Evolutionary conservation across 768 basidiomycete genomes (phyloP), one percentile per base, ranked within the genome.

Genomic region (Tricholoma furcatifolium): DNA sequence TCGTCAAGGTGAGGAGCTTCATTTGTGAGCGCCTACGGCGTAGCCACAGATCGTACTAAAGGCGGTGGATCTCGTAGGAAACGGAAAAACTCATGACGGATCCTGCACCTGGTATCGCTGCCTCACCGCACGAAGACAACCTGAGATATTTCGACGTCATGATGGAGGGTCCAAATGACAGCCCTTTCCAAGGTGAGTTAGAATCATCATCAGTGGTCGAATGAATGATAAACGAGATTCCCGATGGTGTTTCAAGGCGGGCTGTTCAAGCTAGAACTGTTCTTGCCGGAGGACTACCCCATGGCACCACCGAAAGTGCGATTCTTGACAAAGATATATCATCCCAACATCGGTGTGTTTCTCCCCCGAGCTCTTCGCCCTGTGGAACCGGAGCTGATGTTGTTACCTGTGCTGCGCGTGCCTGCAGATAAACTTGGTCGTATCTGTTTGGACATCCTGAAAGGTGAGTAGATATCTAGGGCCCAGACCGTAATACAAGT

Each of bases 251-350:
- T 44, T 49, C 10, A 54, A 97, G 95, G 87, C 62, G 97, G 96
- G 18, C 77, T 90, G 17, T 98, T 98, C 76, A 89, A 87, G 62
- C 80, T 98, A n/a, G 97, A 99, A 71, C 78, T 99, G 40, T 99
- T 98, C 75, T 77, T 99, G 23, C 97, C 97, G 4, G 97, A 98
- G 71, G 97, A 98, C 70, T 99, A 99, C 73, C 97, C 97, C 1
- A 99, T 99, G 97, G 91, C 89, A 45, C 96, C 97, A 0, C 97
- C 97, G 20, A 99, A 99, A 74, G 97, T 99, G 53, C 81, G 96
- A 60, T 98, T 96, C 75, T 75, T 97, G 62, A 97, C 95, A 51
- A 95, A 94, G 86, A 96, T 98, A 77, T 95, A 96, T 76, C 94
- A 98, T 71, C 95, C 97, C 43, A 99, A 99, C 70, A 99, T 99